Base-by-base conservation (phyloP, 2,329 filamentous ascomycete species). In the Ophiostoma sp. region DNA sequence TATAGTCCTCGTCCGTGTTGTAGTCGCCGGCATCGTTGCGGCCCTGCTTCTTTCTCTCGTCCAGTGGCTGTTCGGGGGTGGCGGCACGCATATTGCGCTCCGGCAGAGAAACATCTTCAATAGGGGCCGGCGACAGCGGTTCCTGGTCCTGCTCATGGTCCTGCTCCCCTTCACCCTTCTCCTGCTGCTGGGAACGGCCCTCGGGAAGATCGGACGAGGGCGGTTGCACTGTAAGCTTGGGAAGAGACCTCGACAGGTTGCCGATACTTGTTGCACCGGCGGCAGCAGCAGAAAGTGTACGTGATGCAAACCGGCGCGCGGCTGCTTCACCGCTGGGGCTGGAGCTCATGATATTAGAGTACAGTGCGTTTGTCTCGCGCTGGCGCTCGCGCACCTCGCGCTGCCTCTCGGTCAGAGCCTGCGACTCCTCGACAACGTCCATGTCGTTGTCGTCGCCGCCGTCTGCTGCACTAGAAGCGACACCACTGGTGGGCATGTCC, bases 371-470 rank as follows among this genome's bases (percentile, higher is more conserved):
- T 33, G 85, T 86, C 73, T 90, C 87, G 65, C 84, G 84, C 76
- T 96, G 92, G 67, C 90, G 85, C 74, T 92, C 88, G 65, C 88
- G 86, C 60, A 94, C 87, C 75, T 96, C 92, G 75, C 85, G 89
- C 77, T 96, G 93, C 62, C 88, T 86, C 48, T 94, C 91, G 0
- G 93, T 96, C 67, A 96, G 81, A 23, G 89, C 79, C 74, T 95
- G 92, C 0, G 90, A 92, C 70, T 92, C 89, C 15, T 73, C 70
- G 1, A 41, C 67, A 5, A 36, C 60, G 3, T 41, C n/a, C 17
- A 31, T 48, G 4, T 54, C 48, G 15, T 39, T 31, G 67, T 5
- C 31, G 5, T 41, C 41, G 2, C 39, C 35, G 17, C 13, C 41
- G 4, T 33, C 15, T 1, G 23, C 39, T 1, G 13, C 65, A 48